These are phyloP conservation scores for Strombidium stylifer DNA, from an alignment of 73 alveolate species.

Conservation along the genomic window DNA sequence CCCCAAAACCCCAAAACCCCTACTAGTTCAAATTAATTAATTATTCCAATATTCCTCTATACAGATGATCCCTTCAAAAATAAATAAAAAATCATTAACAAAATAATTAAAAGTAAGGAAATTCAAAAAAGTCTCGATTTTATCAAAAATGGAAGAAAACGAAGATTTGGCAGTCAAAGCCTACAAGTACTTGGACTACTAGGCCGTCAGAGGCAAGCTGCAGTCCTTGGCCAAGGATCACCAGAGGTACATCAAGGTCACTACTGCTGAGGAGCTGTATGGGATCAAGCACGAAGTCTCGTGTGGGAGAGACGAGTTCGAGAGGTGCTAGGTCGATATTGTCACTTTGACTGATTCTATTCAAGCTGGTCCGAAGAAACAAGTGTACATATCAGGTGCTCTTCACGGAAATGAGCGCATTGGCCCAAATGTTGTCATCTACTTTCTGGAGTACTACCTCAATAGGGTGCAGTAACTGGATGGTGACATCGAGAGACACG, in stretches of 20 bases:
- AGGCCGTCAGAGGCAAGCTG: constrained; percentile 49
- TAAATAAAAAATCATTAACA: neutral
- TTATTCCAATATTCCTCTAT: too few species aligned
- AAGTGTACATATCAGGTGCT: constrained; percentile 89
- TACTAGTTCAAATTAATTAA: too few species aligned
- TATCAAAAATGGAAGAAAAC: neutral
- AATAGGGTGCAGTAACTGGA: constrained; percentile 14
- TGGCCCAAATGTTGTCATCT: constrained; percentile 88
- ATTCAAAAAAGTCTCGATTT: neutral
- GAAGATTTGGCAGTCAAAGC: neutral
- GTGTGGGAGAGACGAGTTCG: constrained; percentile 45
- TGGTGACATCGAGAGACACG: constrained; percentile 47
- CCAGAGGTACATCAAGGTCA: constrained; percentile 63
- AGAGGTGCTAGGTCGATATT: constrained; percentile 54
- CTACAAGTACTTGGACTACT: constrained; percentile 57
- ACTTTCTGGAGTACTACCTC: constrained; percentile 52
- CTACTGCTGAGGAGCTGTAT: constrained; percentile 68
- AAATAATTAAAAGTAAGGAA: too few species aligned
- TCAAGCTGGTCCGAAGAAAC: constrained; percentile 68
- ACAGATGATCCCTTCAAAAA: too few species aligned
- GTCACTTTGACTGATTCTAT: constrained; percentile 74
- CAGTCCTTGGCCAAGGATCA: constrained; percentile 35
- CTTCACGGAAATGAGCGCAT: constrained; percentile 95
- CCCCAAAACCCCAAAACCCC: too few species aligned
- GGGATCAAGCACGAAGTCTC: constrained; percentile 56